Conservation (phyloP, 192 early-diverging fungal genomes). For the Backusella macrospora region DNA sequence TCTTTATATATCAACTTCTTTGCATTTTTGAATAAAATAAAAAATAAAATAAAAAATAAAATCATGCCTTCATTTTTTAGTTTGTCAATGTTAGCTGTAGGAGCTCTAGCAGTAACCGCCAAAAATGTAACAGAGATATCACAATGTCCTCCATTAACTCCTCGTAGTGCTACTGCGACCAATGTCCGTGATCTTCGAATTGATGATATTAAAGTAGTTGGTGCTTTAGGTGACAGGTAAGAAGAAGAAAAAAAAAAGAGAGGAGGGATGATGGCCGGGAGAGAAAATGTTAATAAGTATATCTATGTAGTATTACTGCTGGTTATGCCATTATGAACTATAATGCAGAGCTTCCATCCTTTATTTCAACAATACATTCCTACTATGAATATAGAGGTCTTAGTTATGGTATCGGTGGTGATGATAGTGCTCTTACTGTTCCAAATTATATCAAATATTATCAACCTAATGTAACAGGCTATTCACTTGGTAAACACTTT, state of each 20-base stretch:
- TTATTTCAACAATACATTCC: conserved; percentile 15
- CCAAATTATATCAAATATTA: conserved; percentile 49
- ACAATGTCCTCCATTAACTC: conserved; percentile 48
- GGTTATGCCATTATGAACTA: conserved; percentile 50
- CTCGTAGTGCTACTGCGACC: conserved; percentile 29
- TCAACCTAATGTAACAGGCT: conserved; percentile 43
- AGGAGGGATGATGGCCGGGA: too few relatives aligned
- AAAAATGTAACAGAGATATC: not conserved
- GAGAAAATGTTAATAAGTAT: not conserved
- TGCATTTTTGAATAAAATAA: too few relatives aligned
- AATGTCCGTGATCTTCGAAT: conserved; percentile 52
- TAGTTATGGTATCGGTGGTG: conserved; percentile 55
- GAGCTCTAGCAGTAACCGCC: not conserved
- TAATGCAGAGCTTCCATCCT: conserved; percentile 16
- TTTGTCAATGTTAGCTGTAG: not conserved
- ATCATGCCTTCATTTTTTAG: not conserved
- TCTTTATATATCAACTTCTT: too few relatives aligned
- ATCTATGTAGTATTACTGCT: conserved; percentile 49
- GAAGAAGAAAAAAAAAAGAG: not conserved
- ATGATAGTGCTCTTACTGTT: conserved; percentile 43
- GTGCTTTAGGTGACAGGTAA: conserved; percentile 56
- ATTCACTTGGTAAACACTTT: conserved; percentile 49
- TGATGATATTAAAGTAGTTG: conserved; percentile 60
- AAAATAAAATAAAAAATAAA: not conserved
- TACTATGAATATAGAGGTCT: conserved; percentile 53